Conservation (phyloP, 495 filamentous ascomycete species). For the Talaromyces proteolyticus region DNA sequence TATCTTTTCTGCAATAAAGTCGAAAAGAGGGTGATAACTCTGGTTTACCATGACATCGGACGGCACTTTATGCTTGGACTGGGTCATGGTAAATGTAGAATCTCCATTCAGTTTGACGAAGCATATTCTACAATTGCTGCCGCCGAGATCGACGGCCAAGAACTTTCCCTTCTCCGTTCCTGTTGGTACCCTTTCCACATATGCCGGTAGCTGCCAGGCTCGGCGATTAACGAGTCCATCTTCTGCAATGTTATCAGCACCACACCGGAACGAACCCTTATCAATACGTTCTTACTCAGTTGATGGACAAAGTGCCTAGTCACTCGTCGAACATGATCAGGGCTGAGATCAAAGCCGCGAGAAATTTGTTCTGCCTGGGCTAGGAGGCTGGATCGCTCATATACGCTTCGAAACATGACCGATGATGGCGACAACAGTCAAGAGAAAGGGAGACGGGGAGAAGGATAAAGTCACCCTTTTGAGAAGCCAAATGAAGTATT, state of each 20-base stretch:
- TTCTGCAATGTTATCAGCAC: background rate
- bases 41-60: conserved; percentile 11
- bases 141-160: conserved; percentile 64
- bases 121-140: conserved; percentile 62
- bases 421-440: background rate
- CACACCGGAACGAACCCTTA: background rate
- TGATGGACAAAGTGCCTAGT: conserved; percentile 1
- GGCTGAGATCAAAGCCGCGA: background rate
- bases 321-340: background rate
- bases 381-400: conserved; percentile 2
- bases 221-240: conserved; percentile 3
- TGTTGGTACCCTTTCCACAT: conserved; percentile 36
- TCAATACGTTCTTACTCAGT: background rate
- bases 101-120: conserved; percentile 54
- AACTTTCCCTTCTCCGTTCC: conserved; percentile 51
- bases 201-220: conserved; percentile 5
- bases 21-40: conserved; percentile 14
- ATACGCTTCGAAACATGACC: conserved; percentile 2
- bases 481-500: background rate
- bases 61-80: conserved; percentile 11
- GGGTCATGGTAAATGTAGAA: conserved; percentile 12
- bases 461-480: background rate
- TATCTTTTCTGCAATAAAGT: conserved; percentile 15
- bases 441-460: background rate
- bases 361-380: conserved; percentile 3